Conservation (phyloP, 306 rosid genomes). For the Prunus persica region DNA sequence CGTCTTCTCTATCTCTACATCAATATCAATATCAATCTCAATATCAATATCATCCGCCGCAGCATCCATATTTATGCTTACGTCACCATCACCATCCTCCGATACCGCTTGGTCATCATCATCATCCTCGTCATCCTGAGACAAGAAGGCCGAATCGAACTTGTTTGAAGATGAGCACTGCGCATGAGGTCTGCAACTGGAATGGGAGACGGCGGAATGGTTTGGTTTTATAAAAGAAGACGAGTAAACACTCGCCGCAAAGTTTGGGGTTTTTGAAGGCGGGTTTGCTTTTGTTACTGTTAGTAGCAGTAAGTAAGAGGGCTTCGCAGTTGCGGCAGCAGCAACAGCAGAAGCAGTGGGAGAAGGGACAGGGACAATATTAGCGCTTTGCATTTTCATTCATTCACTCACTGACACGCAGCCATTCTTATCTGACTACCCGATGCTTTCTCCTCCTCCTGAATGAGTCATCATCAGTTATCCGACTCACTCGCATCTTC, state of each 20-base stretch:
- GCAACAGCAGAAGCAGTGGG: not conserved
- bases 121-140: not conserved
- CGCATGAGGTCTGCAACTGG: not conserved
- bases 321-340: not conserved
- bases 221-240: not conserved
- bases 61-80: not conserved
- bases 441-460: not conserved
- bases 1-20: constrained; percentile 47
- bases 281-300: not conserved
- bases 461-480: no score
- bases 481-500: no score
- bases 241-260: not conserved
- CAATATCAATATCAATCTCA: not conserved
- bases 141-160: constrained; percentile 19
- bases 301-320: not conserved
- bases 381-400: not conserved
- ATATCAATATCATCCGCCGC: not conserved
- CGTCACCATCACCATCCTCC: not conserved
- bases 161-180: constrained; percentile 30
- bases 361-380: not conserved
- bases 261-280: not conserved
- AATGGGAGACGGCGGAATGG: not conserved
- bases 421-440: not conserved
- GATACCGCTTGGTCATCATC: not conserved
- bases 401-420: not conserved